Percentiles rank a stretch among this genome's conserved stretches.
Conservation (phyloP, 495 filamentous ascomycete genomes). For the Podospora sp. region DNA sequence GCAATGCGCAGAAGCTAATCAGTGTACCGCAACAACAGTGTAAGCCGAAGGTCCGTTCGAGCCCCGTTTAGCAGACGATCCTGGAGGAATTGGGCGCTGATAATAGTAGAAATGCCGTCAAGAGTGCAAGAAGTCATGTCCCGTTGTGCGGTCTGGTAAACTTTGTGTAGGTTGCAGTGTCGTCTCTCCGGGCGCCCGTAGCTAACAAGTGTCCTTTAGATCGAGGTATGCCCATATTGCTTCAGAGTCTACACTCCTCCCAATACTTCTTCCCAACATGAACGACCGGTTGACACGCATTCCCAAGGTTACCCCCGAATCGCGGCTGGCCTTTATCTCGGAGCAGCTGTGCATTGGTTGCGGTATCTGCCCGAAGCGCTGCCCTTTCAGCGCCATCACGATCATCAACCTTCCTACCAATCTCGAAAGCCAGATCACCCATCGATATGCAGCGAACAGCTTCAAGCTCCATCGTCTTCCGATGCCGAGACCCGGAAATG, state of each 20-base stretch:
- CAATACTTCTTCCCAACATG: background rate
- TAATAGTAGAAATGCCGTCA: constrained; percentile 60
- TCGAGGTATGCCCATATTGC: constrained; percentile 22
- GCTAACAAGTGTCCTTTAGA: constrained; percentile 22
- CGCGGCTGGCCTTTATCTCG: constrained; percentile 97
- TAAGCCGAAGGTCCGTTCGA: constrained; percentile 81
- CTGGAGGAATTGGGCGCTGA: constrained; percentile 16
- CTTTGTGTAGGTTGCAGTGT: constrained; percentile 58
- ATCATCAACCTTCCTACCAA: constrained; percentile 99
- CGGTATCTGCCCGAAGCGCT: constrained; percentile 99
- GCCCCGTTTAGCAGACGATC: background rate
- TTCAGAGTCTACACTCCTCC: background rate
- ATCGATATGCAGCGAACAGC: constrained; percentile 98
- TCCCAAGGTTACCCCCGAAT: constrained; percentile 83
- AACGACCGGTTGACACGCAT: constrained; percentile 10
- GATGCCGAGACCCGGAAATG: constrained; percentile 92
- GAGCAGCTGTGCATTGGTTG: constrained; percentile 79
- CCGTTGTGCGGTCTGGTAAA: constrained; percentile 94
- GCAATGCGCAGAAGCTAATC: background rate
- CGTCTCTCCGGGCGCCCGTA: background rate
- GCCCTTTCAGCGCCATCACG: constrained; percentile 97
- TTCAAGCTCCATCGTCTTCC: constrained; percentile 98
- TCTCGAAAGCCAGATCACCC: constrained; percentile 94
- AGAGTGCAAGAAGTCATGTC: constrained; percentile 99
- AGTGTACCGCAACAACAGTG: constrained; percentile 58